Conservation (phyloP, 768 basidiomycete genomes). For the Tylopilus felleus region DNA sequence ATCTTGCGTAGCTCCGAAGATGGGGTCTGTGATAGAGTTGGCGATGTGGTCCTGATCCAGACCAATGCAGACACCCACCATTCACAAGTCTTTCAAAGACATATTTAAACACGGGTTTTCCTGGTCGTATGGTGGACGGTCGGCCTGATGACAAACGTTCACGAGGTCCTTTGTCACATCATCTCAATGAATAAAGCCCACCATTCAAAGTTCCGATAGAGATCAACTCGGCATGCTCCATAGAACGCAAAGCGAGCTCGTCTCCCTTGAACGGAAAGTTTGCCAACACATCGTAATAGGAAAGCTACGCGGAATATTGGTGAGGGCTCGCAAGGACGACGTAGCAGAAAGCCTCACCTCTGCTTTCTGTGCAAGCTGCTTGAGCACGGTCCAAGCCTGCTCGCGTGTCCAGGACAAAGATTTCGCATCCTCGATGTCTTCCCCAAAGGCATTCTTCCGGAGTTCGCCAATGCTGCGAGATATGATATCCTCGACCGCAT, state of each 20-base stretch:
- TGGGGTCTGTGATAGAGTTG: conserved; percentile 47
- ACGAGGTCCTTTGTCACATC: neutral
- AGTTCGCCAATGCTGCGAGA: conserved; percentile 75
- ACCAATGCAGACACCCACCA: conserved; percentile 42
- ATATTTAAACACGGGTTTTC: conserved; percentile 84
- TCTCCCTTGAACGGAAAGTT: conserved; percentile 93
- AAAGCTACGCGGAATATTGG: conserved; percentile 42
- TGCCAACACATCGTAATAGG: conserved; percentile 78
- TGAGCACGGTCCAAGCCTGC: conserved; percentile 85
- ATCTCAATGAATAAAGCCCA: conserved; percentile 22
- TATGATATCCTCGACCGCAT: conserved; percentile 90
- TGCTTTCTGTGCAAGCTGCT: conserved; percentile 59
- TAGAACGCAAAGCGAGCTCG: conserved; percentile 69
- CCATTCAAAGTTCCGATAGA: conserved; percentile 75
- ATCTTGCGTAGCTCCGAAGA: conserved; percentile 80
- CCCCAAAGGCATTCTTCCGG: conserved; percentile 89
- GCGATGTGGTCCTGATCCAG: neutral
- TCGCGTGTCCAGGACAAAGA: conserved; percentile 77
- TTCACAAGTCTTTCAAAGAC: conserved; percentile 81
- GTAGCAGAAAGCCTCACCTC: conserved; percentile 44
- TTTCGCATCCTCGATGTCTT: conserved; percentile 87
- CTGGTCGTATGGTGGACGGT: conserved; percentile 80
- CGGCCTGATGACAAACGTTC: conserved; percentile 51
- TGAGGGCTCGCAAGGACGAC: conserved; percentile 21
- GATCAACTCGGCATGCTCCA: conserved; percentile 91